Base-by-base conservation (phyloP, 345 rosid genomes). In the Euclidium syriacum region DNA sequence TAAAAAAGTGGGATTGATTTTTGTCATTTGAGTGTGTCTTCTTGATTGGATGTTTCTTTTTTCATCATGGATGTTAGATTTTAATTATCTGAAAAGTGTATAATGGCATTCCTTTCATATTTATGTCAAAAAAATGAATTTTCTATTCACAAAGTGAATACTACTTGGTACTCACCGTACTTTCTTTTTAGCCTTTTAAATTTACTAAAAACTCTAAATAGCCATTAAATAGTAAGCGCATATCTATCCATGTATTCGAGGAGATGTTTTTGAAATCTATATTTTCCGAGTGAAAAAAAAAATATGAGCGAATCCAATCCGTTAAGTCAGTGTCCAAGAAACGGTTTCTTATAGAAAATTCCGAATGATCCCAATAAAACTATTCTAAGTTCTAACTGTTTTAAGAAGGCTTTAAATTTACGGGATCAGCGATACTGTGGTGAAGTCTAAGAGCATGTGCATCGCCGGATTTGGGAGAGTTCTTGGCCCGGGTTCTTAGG, bases 11-110 rank as follows among this genome's bases (percentile, higher is more conserved):
- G 41, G 16, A n/a, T n/a, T n/a, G n/a, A n/a, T n/a, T n/a, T n/a
- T n/a, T n/a, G n/a, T n/a, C n/a, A 44, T 60, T 32, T 32, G 43
- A 60, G 33, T 46, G 33, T 30, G 10, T 33, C 43, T 60, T 46
- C 33, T 44, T 60, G n/a, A n/a, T n/a, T n/a, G n/a, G n/a, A n/a
- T n/a, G n/a, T n/a, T n/a, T n/a, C n/a, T n/a, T n/a, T n/a, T n/a
- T n/a, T n/a, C n/a, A n/a, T n/a, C n/a, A n/a, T 32, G 32, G 43
- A 60, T 30, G 27, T 43, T 20, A 17, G 18, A n/a, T n/a, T n/a
- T n/a, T 18, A 3, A 5, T 22, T 8, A 25, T 29, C 10, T 14
- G 7, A 50, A 38, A 49, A 58, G 25, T 33, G 56, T 10, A 47
- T 3, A 34, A n/a, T 47, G 7, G 7, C 35, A 10, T 22, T 22